A percentile compares a stretch with the other conserved stretches of the same genome.
phyloP scores from a whole-genome alignment of 2,329 filamentous ascomycete genomes.

The Cladophialophora exuberans region DNA sequence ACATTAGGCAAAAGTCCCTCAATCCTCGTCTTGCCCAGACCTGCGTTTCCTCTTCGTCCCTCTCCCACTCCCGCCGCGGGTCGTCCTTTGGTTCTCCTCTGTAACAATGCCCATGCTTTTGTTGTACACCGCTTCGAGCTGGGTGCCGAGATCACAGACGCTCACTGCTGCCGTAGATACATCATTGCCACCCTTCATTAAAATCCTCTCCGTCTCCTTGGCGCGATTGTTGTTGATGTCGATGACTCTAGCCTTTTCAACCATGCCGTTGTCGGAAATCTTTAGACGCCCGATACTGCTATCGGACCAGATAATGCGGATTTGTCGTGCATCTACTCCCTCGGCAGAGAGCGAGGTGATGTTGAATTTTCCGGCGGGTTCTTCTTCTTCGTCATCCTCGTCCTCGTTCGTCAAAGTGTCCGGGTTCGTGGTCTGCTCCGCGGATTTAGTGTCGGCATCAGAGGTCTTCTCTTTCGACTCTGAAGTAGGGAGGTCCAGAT shows the following conservation, averaged over 20 bases:
- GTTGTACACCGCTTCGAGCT: not conserved
- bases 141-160: too few relatives aligned
- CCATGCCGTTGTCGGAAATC: slow-evolving; percentile 43
- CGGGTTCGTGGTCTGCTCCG: slow-evolving; percentile 4
- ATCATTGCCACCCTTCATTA: slow-evolving; percentile 11
- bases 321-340: slow-evolving; percentile 45
- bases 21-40: too few relatives aligned
- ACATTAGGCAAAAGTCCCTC: too few relatives aligned
- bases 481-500: slow-evolving; percentile 16
- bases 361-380: slow-evolving; percentile 33
- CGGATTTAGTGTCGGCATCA: not conserved
- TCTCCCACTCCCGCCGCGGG: not conserved
- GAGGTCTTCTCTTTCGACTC: not conserved
- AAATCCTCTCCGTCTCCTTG: slow-evolving; percentile 17
- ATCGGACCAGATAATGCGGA: slow-evolving; percentile 49
- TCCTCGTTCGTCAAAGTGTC: not conserved
- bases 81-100: not conserved
- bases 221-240: slow-evolving; percentile 31
- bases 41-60: not conserved
- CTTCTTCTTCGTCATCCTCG: slow-evolving; percentile 17
- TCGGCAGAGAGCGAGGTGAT: slow-evolving; percentile 42
- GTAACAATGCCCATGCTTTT: not conserved
- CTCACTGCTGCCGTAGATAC: too few relatives aligned
- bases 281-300: slow-evolving; percentile 49
- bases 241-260: slow-evolving; percentile 49